Base-by-base conservation (phyloP, 495 filamentous ascomycete species). In the Cryomyces antarcticus region DNA sequence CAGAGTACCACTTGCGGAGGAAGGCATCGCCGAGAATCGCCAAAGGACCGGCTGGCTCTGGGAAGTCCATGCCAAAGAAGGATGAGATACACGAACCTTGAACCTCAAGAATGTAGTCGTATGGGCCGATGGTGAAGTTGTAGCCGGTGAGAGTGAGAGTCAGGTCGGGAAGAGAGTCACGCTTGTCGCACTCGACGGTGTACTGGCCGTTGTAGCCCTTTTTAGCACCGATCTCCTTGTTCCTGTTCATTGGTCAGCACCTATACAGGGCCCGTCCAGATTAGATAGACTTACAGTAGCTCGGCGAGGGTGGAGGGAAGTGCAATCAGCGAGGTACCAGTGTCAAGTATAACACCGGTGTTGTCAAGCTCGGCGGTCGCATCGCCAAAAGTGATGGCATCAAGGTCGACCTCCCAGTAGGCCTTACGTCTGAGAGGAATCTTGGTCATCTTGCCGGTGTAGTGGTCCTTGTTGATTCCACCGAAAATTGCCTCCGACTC, bases 381-480 rank as follows among this genome's bases (percentile, higher is more conserved):
- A 12, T 82, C 70, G 47, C 89, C 92, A 48, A 94, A 88, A 39
- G 76, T 73, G 64, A 99, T 87, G 38, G 82, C 68, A 54, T 96
- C 80, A 48, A 96, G 76, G 50, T 96, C 86, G 28, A 96, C 88
- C 70, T 99, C 92, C 92, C 92, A 99, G 72, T 99, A 99, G 34
- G 92, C 92, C 78, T 95, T 95, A 56, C 92, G 82, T 58, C 89
- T 77, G 49, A 99, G 74, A 39, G 88, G 88, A 49, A 99, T 85
- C 57, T 80, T 87, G 47, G 75, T 83, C 54, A 99, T 69, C 62
- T 95, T 78, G 51, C 92, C 92, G 30, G 70, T 77, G 70, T 84
- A 96, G 68, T 83, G 82, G 54, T 66, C 64, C 61, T 85, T 66
- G 62, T 96, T 77, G 44, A 95, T 68, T 55, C 92, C 92, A 62